phyloP scores from a whole-genome alignment of 345 rosid species.

The Populus deltoides region DNA sequence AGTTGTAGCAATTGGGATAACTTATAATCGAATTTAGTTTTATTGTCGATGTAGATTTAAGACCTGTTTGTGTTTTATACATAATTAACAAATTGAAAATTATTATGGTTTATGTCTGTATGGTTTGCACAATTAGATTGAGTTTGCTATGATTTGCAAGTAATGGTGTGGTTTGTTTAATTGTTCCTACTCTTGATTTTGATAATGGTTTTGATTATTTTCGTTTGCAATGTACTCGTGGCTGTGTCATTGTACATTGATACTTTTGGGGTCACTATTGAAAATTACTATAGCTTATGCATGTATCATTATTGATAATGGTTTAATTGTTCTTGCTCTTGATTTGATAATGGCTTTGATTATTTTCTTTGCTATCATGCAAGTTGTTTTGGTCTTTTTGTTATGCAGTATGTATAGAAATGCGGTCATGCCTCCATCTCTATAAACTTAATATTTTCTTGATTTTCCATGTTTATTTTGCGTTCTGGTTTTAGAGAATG shows the following conservation, averaged over 20 bases:
- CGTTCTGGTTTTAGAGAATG: background rate
- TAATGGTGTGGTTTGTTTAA: background rate
- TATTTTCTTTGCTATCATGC: background rate
- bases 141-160: background rate
- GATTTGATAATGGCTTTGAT: too few species aligned
- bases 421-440: background rate
- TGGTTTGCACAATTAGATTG: background rate
- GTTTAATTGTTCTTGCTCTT: too few species aligned
- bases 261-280: too few species aligned
- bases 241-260: background rate
- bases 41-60: background rate
- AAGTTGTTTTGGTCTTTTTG: background rate
- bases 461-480: background rate
- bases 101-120: background rate
- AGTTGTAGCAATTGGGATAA: background rate
- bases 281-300: too few species aligned
- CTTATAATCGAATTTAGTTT: background rate
- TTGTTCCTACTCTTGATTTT: background rate
- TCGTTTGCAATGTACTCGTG: background rate
- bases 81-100: background rate
- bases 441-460: background rate
- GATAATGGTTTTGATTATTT: background rate
- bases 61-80: background rate
- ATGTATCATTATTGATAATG: too few species aligned
- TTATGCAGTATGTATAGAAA: background rate